Evolutionary conservation across 2,329 filamentous ascomycete species (phyloP), one percentile per base, ranked within the genome.

Genomic region (Alternaria dauci): DNA sequence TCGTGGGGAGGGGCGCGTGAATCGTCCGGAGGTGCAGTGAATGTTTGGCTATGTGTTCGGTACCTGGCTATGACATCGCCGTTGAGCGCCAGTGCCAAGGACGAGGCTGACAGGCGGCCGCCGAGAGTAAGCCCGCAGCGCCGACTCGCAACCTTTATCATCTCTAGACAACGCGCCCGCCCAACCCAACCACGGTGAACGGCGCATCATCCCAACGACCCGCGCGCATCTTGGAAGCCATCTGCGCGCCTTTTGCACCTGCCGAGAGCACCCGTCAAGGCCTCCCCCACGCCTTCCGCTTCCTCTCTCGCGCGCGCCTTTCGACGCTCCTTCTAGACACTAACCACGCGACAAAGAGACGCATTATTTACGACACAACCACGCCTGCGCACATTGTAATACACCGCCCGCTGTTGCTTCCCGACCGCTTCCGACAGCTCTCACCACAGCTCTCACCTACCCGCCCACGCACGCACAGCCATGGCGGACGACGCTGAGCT

Each of bases 401-500:
- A 59, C 42, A 36, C 43, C 58, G 66, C 56, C 55, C 55, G n/a
- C 51, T 44, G 52, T 50, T 55, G 52, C 44, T 39, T 44, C 25
- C 39, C 36, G 38, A 48, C 46, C 41, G 39, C 16, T 51, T 65
- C 62, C 69, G 61, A 70, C 60, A 50, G 53, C 51, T 39, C 36
- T 39, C 36, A 52, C 30, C 58, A 50, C 52, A 62, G 52, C 52
- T 50, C 38, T 26, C 51, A 43, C 26, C 20, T 53, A 18, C 52
- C 47, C 54, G n/a, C 34, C 12, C 34, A 36, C 34, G 14, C 34
- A 36, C 34, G 14, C 54, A 59, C 66, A 62, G 59, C 58, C 52
- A 86, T 86, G 84, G 82, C 83, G 56, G 83, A 83, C 70, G 84
- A 84, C 70, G 80, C 82, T 60, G 84, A 86, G 75, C 78, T 81